phyloP scores from a whole-genome alignment of 495 filamentous ascomycete species.

The Aspergillus homomorphus region DNA sequence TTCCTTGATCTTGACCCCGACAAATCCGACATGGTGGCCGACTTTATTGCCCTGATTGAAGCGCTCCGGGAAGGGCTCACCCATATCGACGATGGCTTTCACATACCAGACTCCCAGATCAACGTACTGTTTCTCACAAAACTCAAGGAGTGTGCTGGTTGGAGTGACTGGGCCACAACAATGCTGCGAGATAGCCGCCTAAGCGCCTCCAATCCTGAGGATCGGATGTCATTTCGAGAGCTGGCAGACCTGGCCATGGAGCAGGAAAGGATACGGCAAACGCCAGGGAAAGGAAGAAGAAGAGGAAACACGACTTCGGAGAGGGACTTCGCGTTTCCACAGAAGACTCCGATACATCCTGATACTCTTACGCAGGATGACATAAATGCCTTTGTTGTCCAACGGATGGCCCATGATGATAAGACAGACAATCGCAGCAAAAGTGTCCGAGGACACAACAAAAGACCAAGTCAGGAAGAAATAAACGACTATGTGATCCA shows the following conservation, averaged over 20 bases:
- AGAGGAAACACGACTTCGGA: not conserved
- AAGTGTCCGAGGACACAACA: constrained; percentile 19
- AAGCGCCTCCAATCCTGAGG: constrained; percentile 17
- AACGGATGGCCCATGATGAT: constrained; percentile 20
- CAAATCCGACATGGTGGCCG: constrained; percentile 24
- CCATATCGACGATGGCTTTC: constrained; percentile 26
- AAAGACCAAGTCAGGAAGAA: constrained; percentile 31
- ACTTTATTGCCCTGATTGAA: constrained; percentile 29
- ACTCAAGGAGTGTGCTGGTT: constrained; percentile 26
- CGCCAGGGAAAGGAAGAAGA: not conserved
- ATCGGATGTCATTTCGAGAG: constrained; percentile 24
- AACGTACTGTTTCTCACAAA: constrained; percentile 30
- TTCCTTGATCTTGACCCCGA: constrained; percentile 29
- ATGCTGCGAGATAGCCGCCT: constrained; percentile 28
- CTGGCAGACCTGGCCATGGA: constrained; percentile 23
- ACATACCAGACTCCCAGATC: constrained; percentile 30
- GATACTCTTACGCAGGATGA: constrained; percentile 21
- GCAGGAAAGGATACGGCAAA: constrained; percentile 19
- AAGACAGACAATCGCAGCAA: constrained; percentile 7
- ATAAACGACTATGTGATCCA: constrained; percentile 33
- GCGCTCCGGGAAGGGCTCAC: constrained; percentile 30
- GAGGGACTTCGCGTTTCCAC: not conserved
- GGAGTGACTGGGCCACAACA: constrained; percentile 25
- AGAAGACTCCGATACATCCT: not conserved
- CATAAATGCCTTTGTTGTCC: constrained; percentile 30